Conservation (phyloP, 2,329 filamentous ascomycete genomes). For the Orbilia brochopaga region DNA sequence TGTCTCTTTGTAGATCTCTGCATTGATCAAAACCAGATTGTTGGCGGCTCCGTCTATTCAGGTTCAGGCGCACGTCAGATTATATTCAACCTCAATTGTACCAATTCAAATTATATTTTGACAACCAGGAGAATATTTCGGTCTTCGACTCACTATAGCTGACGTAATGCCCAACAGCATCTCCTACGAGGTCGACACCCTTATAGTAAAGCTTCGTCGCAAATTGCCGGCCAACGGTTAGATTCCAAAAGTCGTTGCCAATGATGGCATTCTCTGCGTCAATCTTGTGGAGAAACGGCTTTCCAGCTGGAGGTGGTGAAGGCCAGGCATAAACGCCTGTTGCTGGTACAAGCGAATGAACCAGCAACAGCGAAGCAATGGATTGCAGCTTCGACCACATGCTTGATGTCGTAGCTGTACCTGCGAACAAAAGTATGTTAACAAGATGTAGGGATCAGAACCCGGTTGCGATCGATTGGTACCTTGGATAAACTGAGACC, state of each 20-base stretch:
- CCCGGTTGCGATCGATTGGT: not conserved
- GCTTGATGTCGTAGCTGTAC: not conserved
- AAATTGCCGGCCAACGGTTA: constrained; percentile 13
- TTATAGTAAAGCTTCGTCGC: constrained; percentile 60
- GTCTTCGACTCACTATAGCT: constrained; percentile 58
- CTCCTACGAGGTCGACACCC: constrained; percentile 59
- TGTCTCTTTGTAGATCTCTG: constrained; percentile 59
- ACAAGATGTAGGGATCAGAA: not conserved
- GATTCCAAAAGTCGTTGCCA: constrained; percentile 19
- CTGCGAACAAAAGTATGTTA: not conserved
- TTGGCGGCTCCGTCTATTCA: constrained; percentile 60
- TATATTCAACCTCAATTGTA: too few relatives aligned
- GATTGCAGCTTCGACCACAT: not conserved
- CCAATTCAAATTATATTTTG: too few relatives aligned
- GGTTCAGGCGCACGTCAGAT: too few relatives aligned
- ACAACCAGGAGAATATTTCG: constrained; percentile 17
- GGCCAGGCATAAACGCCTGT: not conserved
- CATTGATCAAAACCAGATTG: constrained; percentile 62
- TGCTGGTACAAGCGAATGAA: not conserved
- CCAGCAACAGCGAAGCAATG: not conserved
- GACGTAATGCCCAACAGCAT: constrained; percentile 60
- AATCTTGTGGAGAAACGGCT: constrained; percentile 18
- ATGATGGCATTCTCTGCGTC: constrained; percentile 12
- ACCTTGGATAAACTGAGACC: too few relatives aligned
- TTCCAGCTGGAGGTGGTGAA: not conserved